Percentiles rank a stretch among this genome's conserved stretches.
phyloP scores from a whole-genome alignment of 2,329 filamentous ascomycete genomes.

The Botryotinia calthae region DNA sequence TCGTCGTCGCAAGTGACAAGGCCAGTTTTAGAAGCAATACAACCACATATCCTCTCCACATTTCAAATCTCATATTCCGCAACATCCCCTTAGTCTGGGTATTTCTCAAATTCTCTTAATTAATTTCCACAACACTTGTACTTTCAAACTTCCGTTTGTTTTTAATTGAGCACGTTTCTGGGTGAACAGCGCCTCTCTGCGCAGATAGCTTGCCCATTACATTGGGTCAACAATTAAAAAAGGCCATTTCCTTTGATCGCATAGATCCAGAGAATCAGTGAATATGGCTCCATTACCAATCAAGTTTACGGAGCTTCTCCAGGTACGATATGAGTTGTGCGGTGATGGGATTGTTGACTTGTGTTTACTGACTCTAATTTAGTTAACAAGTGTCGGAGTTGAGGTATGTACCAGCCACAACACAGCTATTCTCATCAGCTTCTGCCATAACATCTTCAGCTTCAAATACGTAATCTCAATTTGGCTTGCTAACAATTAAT shows the following conservation, averaged over 20 bases:
- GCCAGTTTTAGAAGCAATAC: constrained; percentile 13
- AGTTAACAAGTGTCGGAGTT: constrained; percentile 54
- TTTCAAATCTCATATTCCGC: constrained; percentile 10
- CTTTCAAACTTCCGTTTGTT: constrained; percentile 24
- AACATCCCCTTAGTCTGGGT: constrained; percentile 24
- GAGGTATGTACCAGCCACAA: constrained; percentile 45
- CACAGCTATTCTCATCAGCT: constrained; percentile 24
- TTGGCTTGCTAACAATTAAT: constrained; percentile 35
- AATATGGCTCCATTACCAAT: constrained; percentile 64
- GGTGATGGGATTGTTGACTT: constrained; percentile 64
- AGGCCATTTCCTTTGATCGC: constrained; percentile 31
- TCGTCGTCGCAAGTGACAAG: constrained; percentile 14
- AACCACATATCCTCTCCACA: constrained; percentile 15
- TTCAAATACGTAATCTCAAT: constrained; percentile 21
- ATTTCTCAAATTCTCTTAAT: constrained; percentile 29
- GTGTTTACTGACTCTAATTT: constrained; percentile 32
- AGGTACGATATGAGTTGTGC: constrained; percentile 79
- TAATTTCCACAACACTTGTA: constrained; percentile 24
- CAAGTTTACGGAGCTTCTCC: constrained; percentile 88
- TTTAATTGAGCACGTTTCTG: constrained; percentile 33
- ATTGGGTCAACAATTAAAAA: constrained; percentile 20
- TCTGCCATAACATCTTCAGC: constrained; percentile 23
- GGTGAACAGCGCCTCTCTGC: constrained; percentile 19
- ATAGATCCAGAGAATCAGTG: constrained; percentile 23
- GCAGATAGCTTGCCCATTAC: constrained; percentile 19